Evolutionary conservation across 2,329 filamentous ascomycete genomes (phyloP).

Genomic region (Pyricularia sp.): DNA sequence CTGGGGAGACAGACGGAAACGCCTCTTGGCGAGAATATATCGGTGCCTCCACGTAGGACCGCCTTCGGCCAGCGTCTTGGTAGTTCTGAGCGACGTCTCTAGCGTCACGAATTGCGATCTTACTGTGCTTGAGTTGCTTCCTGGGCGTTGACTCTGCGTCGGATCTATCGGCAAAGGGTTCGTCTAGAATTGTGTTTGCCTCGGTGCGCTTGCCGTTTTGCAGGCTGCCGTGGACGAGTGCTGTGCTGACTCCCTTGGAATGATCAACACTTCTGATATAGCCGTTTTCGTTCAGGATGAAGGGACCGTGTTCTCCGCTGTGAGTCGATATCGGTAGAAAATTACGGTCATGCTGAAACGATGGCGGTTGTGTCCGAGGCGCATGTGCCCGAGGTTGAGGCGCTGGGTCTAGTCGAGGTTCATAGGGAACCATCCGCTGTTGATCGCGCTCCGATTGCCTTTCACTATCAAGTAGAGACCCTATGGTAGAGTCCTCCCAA

Average conservation of each 20-base stretch:
- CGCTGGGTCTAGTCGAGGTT: background rate
- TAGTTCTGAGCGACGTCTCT: background rate
- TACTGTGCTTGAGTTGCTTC: constrained; percentile 17
- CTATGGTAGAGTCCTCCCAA: constrained; percentile 24
- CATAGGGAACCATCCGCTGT: background rate
- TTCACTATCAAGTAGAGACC: constrained; percentile 15
- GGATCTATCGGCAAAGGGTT: constrained; percentile 13
- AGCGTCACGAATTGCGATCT: constrained; percentile 26
- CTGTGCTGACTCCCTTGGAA: constrained; percentile 11
- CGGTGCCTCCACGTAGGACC: constrained; percentile 8
- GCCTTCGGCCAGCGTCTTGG: constrained; percentile 12
- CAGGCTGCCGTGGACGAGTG: constrained; percentile 9
- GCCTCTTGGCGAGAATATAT: constrained; percentile 6
- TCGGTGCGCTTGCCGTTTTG: constrained; percentile 11
- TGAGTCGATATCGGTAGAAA: background rate
- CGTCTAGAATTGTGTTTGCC: constrained; percentile 10
- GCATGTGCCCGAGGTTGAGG: background rate
- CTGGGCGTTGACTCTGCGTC: constrained; percentile 15
- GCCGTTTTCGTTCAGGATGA: constrained; percentile 23
- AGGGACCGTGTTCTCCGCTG: constrained; percentile 10
- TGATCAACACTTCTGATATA: constrained; percentile 20
- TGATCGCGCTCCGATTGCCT: background rate
- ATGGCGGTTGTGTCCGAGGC: background rate
- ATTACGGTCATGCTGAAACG: constrained; percentile 9
- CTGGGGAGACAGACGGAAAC: constrained; percentile 9